Conservation (phyloP, 129 eudicot species). For the Ambrosia artemisiifolia region DNA sequence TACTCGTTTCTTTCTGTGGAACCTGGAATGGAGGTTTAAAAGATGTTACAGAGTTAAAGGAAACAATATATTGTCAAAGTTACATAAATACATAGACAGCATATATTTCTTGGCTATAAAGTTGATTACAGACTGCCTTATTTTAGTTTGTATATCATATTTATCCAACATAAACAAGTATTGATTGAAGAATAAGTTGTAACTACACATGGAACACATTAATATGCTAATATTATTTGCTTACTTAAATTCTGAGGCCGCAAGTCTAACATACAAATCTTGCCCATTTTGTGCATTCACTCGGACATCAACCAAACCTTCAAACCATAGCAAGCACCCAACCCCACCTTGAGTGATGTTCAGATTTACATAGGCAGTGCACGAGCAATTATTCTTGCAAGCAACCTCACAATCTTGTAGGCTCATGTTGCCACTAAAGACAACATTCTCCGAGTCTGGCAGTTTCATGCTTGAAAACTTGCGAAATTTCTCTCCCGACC, state of each 20-base stretch:
- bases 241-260: conserved; percentile 20
- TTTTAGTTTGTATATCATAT: neutral
- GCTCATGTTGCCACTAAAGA: neutral
- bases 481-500: conserved; percentile 26
- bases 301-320: conserved; percentile 13
- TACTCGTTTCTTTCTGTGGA: conserved; percentile 17
- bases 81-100: neutral
- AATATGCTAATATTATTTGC: neutral
- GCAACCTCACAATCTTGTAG: conserved; percentile 27
- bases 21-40: neutral
- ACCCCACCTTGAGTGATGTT: conserved; percentile 30
- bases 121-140: neutral
- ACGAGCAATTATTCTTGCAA: conserved; percentile 30
- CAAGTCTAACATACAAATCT: conserved; percentile 29
- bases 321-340: conserved; percentile 50
- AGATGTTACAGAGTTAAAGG: neutral
- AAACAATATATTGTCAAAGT: conserved; percentile 9
- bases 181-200: neutral
- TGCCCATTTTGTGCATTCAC: conserved; percentile 32
- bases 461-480: conserved; percentile 24
- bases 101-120: neutral
- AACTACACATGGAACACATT: neutral
- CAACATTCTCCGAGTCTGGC: conserved; percentile 22
- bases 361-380: conserved; percentile 32
- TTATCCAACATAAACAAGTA: neutral